phyloP scores from a whole-genome alignment of 164 flowering plant species.

The Brasenia schreberi region DNA sequence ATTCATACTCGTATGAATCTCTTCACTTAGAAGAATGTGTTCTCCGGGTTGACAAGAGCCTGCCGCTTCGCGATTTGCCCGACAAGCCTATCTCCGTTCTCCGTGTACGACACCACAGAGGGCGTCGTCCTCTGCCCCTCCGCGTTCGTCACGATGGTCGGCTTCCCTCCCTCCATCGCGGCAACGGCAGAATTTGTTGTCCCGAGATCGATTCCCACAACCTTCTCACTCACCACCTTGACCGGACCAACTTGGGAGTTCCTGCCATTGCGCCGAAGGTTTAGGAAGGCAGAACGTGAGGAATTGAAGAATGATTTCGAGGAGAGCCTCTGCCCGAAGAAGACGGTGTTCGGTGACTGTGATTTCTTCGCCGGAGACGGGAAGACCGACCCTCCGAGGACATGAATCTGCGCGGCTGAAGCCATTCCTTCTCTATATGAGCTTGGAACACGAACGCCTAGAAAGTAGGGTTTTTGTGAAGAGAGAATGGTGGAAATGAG shows the following conservation, averaged over 20 bases:
- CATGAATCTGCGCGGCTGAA: conserved; percentile 36
- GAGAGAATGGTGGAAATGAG: background rate
- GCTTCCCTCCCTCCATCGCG: conserved; percentile 75
- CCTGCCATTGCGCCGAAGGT: conserved; percentile 3
- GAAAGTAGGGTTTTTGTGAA: too few species aligned
- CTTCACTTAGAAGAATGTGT: conserved; percentile 76
- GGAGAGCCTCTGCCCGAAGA: conserved; percentile 16
- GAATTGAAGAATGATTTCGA: conserved; percentile 2
- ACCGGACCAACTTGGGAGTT: conserved; percentile 14
- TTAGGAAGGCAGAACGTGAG: conserved; percentile 12
- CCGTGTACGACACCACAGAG: conserved; percentile 91
- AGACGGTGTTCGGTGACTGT: conserved; percentile 11
- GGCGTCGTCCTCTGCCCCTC: conserved; percentile 88
- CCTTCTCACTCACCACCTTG: conserved; percentile 41
- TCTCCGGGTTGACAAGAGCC: conserved; percentile 87
- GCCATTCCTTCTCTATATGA: conserved; percentile 21
- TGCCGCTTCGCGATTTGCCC: conserved; percentile 97
- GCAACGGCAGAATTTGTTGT: conserved; percentile 67
- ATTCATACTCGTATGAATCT: too few species aligned
- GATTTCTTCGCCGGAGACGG: conserved; percentile 5
- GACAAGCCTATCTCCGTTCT: conserved; percentile 69
- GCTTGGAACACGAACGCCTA: too few species aligned
- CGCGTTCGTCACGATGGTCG: conserved; percentile 59
- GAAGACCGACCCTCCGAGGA: conserved; percentile 3
- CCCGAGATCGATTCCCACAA: conserved; percentile 57